Percentiles rank a stretch among this genome's conserved stretches.
phyloP scores from a whole-genome alignment of 805 yeast species.

The Candida wancherniae region DNA sequence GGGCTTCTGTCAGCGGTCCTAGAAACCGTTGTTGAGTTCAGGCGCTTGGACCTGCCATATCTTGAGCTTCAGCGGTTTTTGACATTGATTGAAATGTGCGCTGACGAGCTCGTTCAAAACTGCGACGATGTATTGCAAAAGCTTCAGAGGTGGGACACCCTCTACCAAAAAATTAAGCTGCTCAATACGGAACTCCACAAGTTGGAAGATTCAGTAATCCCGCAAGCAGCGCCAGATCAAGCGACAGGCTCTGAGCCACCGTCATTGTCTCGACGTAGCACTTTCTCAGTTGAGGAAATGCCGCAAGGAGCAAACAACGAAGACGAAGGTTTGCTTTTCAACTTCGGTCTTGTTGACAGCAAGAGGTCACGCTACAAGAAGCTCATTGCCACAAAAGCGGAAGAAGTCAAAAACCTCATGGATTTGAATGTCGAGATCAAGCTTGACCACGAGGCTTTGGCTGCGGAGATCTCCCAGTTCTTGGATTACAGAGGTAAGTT shows the following conservation, averaged over 20 bases:
- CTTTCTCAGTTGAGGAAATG: conserved; percentile 6
- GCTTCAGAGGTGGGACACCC: conserved; percentile 28
- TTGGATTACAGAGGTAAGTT: conserved; percentile 46
- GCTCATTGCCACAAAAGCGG: conserved; percentile 36
- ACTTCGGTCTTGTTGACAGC: conserved; percentile 46
- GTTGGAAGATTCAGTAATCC: conserved; percentile 20
- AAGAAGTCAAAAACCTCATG: conserved; percentile 38
- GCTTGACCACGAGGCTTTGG: conserved; percentile 54
- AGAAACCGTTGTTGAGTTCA: background rate
- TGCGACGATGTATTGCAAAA: conserved; percentile 21
- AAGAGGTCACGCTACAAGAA: conserved; percentile 46
- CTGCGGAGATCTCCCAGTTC: conserved; percentile 58
- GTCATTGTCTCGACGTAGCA: conserved; percentile 4
- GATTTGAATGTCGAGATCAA: conserved; percentile 45
- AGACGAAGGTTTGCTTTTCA: conserved; percentile 24
- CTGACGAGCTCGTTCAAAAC: conserved; percentile 21
- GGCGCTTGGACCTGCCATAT: conserved; percentile 6
- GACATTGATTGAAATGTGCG: conserved; percentile 23
- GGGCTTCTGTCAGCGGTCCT: background rate
- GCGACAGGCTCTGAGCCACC: too few relatives aligned
- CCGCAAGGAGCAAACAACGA: conserved; percentile 8
- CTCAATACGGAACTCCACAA: conserved; percentile 27
- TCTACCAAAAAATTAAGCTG: conserved; percentile 23
- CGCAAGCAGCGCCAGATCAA: background rate
- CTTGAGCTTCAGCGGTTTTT: conserved; percentile 2